Evolutionary conservation across 2,329 filamentous ascomycete species (phyloP), one percentile per base, ranked within the genome.

Genomic region (Ophiosphaerella korrae): DNA sequence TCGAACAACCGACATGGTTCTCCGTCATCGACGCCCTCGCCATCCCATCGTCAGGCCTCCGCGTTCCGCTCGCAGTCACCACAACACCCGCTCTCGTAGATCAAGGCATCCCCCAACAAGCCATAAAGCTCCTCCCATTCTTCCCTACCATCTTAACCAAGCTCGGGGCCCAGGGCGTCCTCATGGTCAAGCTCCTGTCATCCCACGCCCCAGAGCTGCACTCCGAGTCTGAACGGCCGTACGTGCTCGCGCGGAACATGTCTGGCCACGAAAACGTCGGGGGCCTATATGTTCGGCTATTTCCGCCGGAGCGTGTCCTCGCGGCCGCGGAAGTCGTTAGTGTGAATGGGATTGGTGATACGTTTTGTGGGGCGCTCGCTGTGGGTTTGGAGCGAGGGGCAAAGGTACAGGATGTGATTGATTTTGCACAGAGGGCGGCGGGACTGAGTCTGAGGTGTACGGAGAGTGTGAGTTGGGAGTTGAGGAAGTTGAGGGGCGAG

Each of bases 331-430:
- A 94, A 23, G 80, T 96, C 1, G 85, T 93, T 1, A 96, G 91
- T 40, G 93, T 97, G 8, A 97, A 97, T 70, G 94, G 93, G 0
- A 92, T 91, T 2, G 94, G 94, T 0, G 94, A 99, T 74, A 97
- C 94, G 0, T 92, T 97, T 71, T 79, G 95, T 7, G 94, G 93
- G 0, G 88, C 92, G 12, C 63, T 97, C 48, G 78, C 96, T n/a
- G 88, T 91, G 1, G 90, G 89, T 0, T 71, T 97, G 58, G 86
- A 86, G 14, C 71, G 53, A 69, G 83, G 52, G 75, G 85, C 65
- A 49, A 66, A 62, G 16, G 68, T 86, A 12, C 82, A 85, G 54
- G 81, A 87, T 40, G 72, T 94, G 47, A 79, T 99, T n/a, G 80
- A 86, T 50, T 74, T 94, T 32, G 93, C 92, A 26, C 94, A 97